Evolutionary conservation across 139 green algal species (phyloP).

Genomic region (Edaphochlamys debaryana): DNA sequence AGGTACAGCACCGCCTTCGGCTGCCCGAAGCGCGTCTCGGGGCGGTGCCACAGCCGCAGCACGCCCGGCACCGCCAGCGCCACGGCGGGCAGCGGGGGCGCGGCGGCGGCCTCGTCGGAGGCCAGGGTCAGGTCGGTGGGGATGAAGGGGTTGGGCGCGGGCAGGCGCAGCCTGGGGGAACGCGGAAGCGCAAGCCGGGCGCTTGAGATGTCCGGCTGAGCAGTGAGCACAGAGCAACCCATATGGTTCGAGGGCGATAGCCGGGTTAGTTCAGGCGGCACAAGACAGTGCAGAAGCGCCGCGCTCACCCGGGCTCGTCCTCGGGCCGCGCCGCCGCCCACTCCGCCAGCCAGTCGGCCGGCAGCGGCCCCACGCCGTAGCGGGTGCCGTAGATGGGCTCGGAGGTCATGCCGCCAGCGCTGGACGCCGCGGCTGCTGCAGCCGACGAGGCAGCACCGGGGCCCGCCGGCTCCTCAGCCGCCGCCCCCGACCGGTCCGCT

Average conservation of each 20-base stretch:
- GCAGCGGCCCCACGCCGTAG: constrained; percentile 66
- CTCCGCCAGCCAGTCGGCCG: constrained; percentile 62
- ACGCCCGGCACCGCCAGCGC: constrained; percentile 27
- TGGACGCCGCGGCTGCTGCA: neutral
- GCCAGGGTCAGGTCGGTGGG: constrained; percentile 75
- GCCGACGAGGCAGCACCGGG: neutral
- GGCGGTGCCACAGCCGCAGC: constrained; percentile 48
- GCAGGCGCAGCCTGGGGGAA: constrained; percentile 73
- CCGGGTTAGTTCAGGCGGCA: no score
- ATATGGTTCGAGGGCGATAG: no score
- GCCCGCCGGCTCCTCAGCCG: neutral
- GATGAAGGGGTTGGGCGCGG: constrained; percentile 86
- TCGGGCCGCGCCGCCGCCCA: constrained; percentile 36
- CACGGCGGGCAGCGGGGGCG: constrained; percentile 7
- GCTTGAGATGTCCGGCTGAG: no score
- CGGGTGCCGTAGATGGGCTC: constrained; percentile 77
- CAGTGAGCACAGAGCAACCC: no score
- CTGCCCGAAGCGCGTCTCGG: constrained; percentile 53
- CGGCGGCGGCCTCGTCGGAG: constrained; percentile 19
- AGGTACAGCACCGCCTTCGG: constrained; percentile 77
- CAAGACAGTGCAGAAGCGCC: neutral
- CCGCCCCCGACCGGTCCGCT: neutral
- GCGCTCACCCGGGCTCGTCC: neutral
- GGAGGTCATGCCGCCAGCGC: neutral
- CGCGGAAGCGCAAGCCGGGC: no score